A percentile compares a stretch with the other conserved stretches of the same genome.
Conservation (phyloP, 2,329 filamentous ascomycete species). For the Aureobasidium pullulans region DNA sequence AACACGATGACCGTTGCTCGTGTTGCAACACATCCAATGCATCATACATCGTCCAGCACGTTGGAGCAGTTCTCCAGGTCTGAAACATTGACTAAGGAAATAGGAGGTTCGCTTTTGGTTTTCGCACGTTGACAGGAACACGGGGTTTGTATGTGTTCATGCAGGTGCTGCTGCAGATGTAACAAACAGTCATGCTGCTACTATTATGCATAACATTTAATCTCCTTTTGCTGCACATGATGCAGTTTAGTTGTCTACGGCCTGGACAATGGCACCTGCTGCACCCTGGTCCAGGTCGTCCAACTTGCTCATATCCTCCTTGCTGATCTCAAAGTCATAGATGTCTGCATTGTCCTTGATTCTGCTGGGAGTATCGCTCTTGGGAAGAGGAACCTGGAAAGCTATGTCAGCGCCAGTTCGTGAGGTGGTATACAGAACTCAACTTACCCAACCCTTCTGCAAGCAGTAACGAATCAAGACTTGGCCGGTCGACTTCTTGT, state of each 20-base stretch:
- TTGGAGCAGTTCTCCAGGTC: background rate
- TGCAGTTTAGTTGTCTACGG: slow-evolving; percentile 22
- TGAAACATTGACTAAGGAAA: background rate
- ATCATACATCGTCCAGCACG: background rate
- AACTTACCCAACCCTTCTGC: slow-evolving; percentile 58
- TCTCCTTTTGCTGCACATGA: background rate
- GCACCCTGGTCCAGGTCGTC: slow-evolving; percentile 40
- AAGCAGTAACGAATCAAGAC: slow-evolving; percentile 73
- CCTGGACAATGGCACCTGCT: slow-evolving; percentile 26
- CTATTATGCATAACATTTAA: background rate
- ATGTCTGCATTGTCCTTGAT: slow-evolving; percentile 60
- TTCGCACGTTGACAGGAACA: background rate
- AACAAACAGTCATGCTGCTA: background rate
- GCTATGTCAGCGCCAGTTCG: background rate
- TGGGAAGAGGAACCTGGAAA: slow-evolving; percentile 51
- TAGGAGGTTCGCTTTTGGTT: background rate
- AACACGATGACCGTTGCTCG: no score
- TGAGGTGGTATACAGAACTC: slow-evolving; percentile 23
- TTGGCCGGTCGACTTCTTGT: slow-evolving; percentile 68
- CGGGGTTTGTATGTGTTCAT: background rate
- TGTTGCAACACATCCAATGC: background rate
- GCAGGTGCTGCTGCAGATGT: background rate
- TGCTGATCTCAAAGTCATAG: slow-evolving; percentile 51
- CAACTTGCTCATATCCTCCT: slow-evolving; percentile 50
- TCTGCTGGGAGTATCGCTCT: slow-evolving; percentile 61